Conservation (phyloP, 345 rosid genomes). For the Schrenkiella parvula region DNA sequence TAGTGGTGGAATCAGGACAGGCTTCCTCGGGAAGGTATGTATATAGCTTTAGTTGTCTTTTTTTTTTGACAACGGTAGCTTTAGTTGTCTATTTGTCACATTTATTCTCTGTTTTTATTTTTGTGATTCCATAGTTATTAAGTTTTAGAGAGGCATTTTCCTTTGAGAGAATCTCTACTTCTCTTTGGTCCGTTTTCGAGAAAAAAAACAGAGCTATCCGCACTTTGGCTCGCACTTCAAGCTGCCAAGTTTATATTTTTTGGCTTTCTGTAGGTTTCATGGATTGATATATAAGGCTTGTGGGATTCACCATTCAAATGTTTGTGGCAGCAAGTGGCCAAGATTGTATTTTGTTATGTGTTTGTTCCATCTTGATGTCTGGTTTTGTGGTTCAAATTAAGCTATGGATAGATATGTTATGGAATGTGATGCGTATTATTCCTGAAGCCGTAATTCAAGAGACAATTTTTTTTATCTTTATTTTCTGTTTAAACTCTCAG, state of each 20-base stretch:
- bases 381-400: not conserved
- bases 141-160: not conserved
- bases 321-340: not conserved
- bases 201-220: not conserved
- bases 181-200: not conserved
- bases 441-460: not conserved
- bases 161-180: not conserved
- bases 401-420: not conserved
- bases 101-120: not conserved
- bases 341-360: not conserved
- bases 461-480: not conserved
- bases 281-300: not conserved
- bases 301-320: not conserved
- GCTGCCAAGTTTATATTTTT: not conserved
- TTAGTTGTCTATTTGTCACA: not conserved
- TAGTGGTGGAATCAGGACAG: conserved; percentile 38
- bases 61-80: too few relatives aligned
- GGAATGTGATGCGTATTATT: not conserved
- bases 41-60: not conserved
- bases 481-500: conserved; percentile 32
- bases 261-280: not conserved
- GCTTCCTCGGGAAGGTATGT: conserved; percentile 71
- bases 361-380: not conserved
- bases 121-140: not conserved
- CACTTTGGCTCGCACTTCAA: not conserved